Base-by-base conservation (phyloP, 352 stramenopile species). In the Pythium guiyangense region DNA sequence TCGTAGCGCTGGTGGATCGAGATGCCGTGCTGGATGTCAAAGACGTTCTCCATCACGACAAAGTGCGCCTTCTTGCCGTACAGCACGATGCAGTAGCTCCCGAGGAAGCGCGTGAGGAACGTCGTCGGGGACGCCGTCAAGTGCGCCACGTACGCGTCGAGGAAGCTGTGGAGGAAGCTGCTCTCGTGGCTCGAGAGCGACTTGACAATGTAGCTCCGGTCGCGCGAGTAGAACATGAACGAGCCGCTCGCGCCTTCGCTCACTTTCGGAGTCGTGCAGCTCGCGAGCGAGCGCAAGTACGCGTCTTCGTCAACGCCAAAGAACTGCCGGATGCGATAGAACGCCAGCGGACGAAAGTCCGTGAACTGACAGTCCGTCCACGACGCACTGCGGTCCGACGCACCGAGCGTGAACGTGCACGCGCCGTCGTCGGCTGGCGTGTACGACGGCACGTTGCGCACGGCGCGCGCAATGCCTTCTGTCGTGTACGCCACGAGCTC, bases 11-110 rank as follows among this genome's bases (percentile, higher is more conserved):
- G 74, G 57, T 96, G 81, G 53, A 95, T 88, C 2, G 74, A 75
- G 25, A 86, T 67, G 31, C 76, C 74, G 53, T 89, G 78, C 45
- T 88, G 76, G 1, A 88, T 77, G 68, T 92, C 79, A 55, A 96
- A 93, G 5, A 96, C 73, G 52, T 96, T 96, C 49, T 90, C 79
- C 86, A 96, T 96, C 37, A 96, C 86, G 20, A 91, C 84, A 59
- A 96, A 96, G 57, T 82, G 74, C 47, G 76, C 75, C 42, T 70
- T 66, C 43, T 74, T 76, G 26, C 83, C 84, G 54, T 95, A 96
- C 1, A 96, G 54, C 25, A 73, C 63, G 51, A 96, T 79, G 46
- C 79, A 84, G 60, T 96, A 92, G 61, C 81, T 90, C 6, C 88
- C 86, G 1, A 91, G 61, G 55, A 95, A 96, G 3, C 87, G 76